These are phyloP conservation scores for Stagonosporopsis chrysanthemi DNA, from an alignment of 2,329 filamentous ascomycete genomes.

Conservation along the genomic window DNA sequence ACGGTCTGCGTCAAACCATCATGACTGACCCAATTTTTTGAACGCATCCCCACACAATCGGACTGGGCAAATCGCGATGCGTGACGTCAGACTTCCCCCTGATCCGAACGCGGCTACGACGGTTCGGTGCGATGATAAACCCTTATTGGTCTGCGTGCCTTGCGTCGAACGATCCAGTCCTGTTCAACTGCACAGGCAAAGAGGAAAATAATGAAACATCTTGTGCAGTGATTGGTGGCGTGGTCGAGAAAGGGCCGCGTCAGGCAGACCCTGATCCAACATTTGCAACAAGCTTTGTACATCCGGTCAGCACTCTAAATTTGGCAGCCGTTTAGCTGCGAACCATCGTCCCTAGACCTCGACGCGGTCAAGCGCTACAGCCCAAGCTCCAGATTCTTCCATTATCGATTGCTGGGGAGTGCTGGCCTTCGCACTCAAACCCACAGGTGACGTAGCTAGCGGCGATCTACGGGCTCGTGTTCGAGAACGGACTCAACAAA, in stretches of 20 bases:
- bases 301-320: conserved; percentile 20
- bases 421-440: conserved; percentile 2
- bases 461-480: conserved; percentile 19
- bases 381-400: conserved; percentile 1
- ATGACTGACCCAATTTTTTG: background rate
- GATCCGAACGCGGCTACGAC: background rate
- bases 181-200: conserved; percentile 4
- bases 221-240: conserved; percentile 11
- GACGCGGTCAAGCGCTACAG: conserved; percentile 10
- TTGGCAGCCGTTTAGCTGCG: conserved; percentile 16
- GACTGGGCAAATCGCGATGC: conserved; percentile 1
- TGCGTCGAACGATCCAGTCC: conserved; percentile 5
- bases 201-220: background rate
- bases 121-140: background rate
- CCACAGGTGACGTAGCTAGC: conserved; percentile 24
- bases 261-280: conserved; percentile 15
- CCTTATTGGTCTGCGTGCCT: background rate
- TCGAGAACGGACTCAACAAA: conserved; percentile 24
- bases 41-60: conserved; percentile 5
- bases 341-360: conserved; percentile 3
- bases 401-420: conserved; percentile 10
- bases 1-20: background rate
- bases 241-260: background rate
- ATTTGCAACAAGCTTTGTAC: conserved; percentile 13
- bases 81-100: conserved; percentile 4